phyloP scores from a whole-genome alignment of 2,329 filamentous ascomycete species.

The Pyricularia sp. region DNA sequence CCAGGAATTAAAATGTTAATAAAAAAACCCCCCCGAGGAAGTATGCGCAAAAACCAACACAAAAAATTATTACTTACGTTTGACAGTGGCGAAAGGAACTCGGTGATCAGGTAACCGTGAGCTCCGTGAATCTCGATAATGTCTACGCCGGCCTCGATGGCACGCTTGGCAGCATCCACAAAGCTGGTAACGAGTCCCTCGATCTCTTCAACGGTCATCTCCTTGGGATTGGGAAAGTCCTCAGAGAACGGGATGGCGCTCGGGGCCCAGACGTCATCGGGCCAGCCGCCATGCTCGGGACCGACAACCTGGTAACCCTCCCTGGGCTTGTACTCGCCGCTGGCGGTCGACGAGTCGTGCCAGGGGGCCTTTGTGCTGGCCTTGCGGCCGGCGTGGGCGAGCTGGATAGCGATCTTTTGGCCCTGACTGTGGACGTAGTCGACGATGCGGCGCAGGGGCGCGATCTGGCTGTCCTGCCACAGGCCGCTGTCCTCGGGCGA shows the following conservation, averaged over 20 bases:
- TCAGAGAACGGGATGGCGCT: constrained; percentile 50
- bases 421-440: constrained; percentile 75
- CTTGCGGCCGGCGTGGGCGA: constrained; percentile 72
- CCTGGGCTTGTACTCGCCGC: constrained; percentile 25
- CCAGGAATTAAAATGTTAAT: not conserved
- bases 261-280: constrained; percentile 41
- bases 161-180: constrained; percentile 45
- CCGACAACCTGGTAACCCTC: constrained; percentile 41
- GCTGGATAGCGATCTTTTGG: constrained; percentile 69
- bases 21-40: not conserved
- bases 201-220: constrained; percentile 62
- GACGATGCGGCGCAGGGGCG: constrained; percentile 57
- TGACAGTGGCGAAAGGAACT: constrained; percentile 52
- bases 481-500: constrained; percentile 71
- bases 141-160: constrained; percentile 64
- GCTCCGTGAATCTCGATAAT: constrained; percentile 60
- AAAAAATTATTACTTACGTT: constrained; percentile 31
- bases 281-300: constrained; percentile 45
- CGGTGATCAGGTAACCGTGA: constrained; percentile 57
- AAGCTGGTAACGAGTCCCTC: constrained; percentile 53
- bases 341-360: constrained; percentile 31
- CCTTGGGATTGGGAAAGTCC: constrained; percentile 52
- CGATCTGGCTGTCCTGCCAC: constrained; percentile 79
- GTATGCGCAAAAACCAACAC: too few species aligned
- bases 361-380: constrained; percentile 54